A percentile compares a stretch with the other conserved stretches of the same genome.
These are phyloP conservation scores for Quercus variabilis DNA, from an alignment of 306 rosid species.

Conservation along the genomic window DNA sequence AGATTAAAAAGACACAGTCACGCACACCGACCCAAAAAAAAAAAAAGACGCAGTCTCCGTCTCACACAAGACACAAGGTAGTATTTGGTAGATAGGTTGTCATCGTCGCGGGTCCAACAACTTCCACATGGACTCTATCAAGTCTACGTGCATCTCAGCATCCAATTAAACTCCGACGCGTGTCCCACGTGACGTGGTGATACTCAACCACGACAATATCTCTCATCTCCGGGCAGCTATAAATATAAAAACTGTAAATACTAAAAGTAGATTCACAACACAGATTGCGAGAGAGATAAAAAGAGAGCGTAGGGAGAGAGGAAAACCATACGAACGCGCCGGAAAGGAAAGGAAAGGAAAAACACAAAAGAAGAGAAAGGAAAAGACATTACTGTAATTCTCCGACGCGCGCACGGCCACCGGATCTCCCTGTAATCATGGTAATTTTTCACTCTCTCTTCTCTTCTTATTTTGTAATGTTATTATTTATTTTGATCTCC, in stretches of 20 bases:
- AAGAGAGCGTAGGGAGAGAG: background rate
- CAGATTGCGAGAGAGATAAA: background rate
- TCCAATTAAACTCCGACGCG: background rate
- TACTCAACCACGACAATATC: background rate
- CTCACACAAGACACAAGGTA: too few species aligned
- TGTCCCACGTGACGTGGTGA: background rate
- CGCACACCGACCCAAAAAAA: too few species aligned
- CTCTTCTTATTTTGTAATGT: background rate
- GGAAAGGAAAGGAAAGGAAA: background rate
- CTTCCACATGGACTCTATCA: background rate
- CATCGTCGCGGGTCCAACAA: too few species aligned
- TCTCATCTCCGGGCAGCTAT: background rate
- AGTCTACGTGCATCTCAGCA: background rate
- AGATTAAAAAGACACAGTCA: too few species aligned
- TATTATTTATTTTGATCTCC: background rate
- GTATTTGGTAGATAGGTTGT: too few species aligned
- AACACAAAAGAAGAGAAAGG: slow-evolving; percentile 1
- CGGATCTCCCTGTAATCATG: slow-evolving; percentile 25
- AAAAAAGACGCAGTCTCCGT: too few species aligned
- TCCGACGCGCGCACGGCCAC: slow-evolving; percentile 10
- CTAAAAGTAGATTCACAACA: background rate
- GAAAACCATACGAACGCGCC: background rate
- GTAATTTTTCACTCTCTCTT: slow-evolving; percentile 11
- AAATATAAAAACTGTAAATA: background rate
- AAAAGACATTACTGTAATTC: background rate